phyloP scores from a whole-genome alignment of 257 asterid genomes.

The Solanum raphanifolium region DNA sequence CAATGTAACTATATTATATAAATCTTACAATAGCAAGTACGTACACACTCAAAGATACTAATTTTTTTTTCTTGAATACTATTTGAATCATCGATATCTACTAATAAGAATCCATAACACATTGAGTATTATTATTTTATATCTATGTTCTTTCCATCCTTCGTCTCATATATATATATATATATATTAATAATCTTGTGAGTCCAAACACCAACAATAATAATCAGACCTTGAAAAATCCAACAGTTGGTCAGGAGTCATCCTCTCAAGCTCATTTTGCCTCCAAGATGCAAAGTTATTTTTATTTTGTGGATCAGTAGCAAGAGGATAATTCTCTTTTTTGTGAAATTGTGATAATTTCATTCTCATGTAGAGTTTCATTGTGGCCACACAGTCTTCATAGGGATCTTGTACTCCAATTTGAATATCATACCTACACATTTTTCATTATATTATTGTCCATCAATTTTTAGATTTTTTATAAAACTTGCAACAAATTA shows the following conservation, averaged over 20 bases:
- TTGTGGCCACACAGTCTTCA: constrained; percentile 75
- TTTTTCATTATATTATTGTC: neutral
- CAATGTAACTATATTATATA: neutral
- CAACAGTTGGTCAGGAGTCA: constrained; percentile 62
- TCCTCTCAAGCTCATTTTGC: constrained; percentile 78
- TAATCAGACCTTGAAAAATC: constrained; percentile 78
- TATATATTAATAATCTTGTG: constrained; percentile 14
- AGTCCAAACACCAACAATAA: constrained; percentile 83
- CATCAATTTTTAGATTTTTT: neutral
- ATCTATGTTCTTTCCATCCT: too few species aligned
- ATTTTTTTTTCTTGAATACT: neutral
- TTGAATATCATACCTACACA: constrained; percentile 68
- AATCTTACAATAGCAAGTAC: neutral
- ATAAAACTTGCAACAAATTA: neutral
- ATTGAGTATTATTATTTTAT: too few species aligned
- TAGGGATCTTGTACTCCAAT: constrained; percentile 76
- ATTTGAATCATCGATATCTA: neutral
- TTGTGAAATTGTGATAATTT: constrained; percentile 45
- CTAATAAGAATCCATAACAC: neutral
- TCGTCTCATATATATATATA: too few species aligned
- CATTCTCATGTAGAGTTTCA: constrained; percentile 75
- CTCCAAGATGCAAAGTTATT: constrained; percentile 60
- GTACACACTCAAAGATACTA: neutral
- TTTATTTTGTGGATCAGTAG: constrained; percentile 62
- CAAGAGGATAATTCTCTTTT: constrained; percentile 47